These are phyloP conservation scores for Ceratocystis huliohia DNA, from an alignment of 2,329 filamentous ascomycete genomes.

Conservation along the genomic window DNA sequence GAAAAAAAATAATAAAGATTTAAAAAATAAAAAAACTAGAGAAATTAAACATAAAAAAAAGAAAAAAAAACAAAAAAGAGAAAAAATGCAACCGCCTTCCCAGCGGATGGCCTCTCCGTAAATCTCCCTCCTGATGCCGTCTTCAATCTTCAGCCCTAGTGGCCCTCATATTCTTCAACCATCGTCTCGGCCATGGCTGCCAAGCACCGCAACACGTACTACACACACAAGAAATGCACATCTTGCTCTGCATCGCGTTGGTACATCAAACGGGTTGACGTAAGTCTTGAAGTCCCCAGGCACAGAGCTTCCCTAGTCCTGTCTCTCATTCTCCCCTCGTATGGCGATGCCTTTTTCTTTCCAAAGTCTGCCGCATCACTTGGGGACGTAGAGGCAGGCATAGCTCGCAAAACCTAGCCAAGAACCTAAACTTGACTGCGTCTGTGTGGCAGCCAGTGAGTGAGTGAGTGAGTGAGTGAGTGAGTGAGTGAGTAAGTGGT, in stretches of 20 bases:
- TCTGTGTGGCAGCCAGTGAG: too few relatives aligned
- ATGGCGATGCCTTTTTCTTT: neutral
- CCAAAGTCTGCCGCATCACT: neutral
- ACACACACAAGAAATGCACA: neutral
- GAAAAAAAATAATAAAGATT: too few relatives aligned
- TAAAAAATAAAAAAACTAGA: too few relatives aligned
- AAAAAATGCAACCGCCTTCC: too few relatives aligned
- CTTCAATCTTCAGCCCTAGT: neutral
- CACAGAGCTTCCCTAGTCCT: neutral
- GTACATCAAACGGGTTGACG: constrained; percentile 6
- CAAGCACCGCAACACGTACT: too few relatives aligned
- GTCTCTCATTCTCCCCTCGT: too few relatives aligned
- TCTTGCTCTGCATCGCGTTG: neutral
- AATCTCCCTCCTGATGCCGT: neutral
- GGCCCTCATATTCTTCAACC: neutral
- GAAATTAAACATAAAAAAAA: too few relatives aligned
- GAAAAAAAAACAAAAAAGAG: too few relatives aligned
- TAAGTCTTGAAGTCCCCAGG: neutral
- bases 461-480: too few relatives aligned
- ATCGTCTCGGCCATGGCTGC: neutral
- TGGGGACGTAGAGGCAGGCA: neutral
- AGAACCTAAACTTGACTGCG: neutral
- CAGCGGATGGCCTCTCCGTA: neutral
- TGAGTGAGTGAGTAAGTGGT: too few relatives aligned
- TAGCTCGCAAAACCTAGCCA: neutral